These are phyloP conservation scores for Penicillium maclennaniae DNA, from an alignment of 495 filamentous ascomycete species.

Conservation along the genomic window DNA sequence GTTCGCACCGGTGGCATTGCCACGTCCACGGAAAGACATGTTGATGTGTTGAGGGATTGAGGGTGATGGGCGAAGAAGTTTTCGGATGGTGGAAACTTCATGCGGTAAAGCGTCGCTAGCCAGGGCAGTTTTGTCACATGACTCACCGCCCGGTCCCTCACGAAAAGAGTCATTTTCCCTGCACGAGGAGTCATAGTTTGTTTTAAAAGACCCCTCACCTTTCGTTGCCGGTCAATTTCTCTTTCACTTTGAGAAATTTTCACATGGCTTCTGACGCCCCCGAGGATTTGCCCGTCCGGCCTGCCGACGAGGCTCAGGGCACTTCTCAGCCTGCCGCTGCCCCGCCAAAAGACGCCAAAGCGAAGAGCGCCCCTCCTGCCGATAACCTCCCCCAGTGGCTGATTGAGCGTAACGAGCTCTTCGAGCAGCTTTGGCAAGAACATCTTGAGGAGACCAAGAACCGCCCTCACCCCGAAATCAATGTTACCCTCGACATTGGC, in stretches of 20 bases:
- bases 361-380: conserved; percentile 24
- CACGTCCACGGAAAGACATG: conserved; percentile 55
- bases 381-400: conserved; percentile 73
- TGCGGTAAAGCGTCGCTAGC: conserved; percentile 49
- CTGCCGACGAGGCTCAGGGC: conserved; percentile 32
- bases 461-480: conserved; percentile 46
- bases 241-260: conserved; percentile 13
- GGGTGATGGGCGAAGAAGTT: conserved; percentile 42
- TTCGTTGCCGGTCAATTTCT: conserved; percentile 16
- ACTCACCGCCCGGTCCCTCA: conserved; percentile 39
- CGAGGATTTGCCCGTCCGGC: conserved; percentile 40
- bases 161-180: conserved; percentile 19
- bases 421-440: conserved; percentile 81
- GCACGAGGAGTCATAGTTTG: not conserved
- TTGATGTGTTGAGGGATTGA: conserved; percentile 27
- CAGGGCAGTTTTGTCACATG: conserved; percentile 43
- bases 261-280: conserved; percentile 40
- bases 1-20: conserved; percentile 45
- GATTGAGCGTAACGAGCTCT: conserved; percentile 76
- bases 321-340: conserved; percentile 26
- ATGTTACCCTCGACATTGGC: conserved; percentile 47
- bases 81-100: conserved; percentile 49
- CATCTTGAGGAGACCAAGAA: conserved; percentile 65
- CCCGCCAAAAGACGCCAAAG: conserved; percentile 28
- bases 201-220: not conserved